Conservation (phyloP, 345 rosid species). For the Bruguiera parviflora region DNA sequence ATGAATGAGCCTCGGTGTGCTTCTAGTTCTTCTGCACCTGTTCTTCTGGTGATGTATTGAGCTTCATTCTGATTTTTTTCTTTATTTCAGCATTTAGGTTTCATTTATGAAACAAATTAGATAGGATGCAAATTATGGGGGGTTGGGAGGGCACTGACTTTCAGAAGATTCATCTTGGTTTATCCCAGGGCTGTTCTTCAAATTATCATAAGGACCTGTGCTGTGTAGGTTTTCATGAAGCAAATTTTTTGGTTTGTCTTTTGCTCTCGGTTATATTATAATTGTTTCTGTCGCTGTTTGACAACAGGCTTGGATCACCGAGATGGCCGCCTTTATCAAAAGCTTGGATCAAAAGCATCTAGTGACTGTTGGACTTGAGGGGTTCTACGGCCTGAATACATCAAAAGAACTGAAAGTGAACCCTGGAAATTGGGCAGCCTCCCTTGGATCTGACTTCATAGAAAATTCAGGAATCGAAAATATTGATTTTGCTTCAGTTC, state of each 20-base stretch:
- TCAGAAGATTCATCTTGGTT: background rate
- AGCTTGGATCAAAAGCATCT: constrained; percentile 44
- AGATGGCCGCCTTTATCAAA: constrained; percentile 49
- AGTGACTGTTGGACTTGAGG: constrained; percentile 44
- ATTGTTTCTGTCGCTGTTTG: background rate
- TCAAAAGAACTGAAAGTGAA: constrained; percentile 28
- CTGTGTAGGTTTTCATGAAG: background rate
- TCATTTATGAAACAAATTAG: background rate
- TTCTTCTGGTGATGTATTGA: constrained; percentile 39
- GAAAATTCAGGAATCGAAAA: constrained; percentile 35
- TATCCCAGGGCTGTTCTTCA: background rate
- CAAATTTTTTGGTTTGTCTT: background rate
- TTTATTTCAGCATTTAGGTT: background rate
- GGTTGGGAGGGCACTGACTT: background rate
- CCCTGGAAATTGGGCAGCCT: constrained; percentile 53
- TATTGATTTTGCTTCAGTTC: constrained; percentile 53
- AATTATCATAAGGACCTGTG: background rate
- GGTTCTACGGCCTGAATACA: constrained; percentile 37
- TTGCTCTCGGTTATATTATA: background rate
- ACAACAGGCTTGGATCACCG: constrained; percentile 43
- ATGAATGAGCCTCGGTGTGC: constrained; percentile 53
- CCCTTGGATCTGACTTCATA: constrained; percentile 46
- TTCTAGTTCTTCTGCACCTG: constrained; percentile 35
- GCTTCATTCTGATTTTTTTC: background rate
- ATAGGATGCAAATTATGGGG: background rate